These are phyloP conservation scores for Ceratobasidium papillatum DNA, from an alignment of 1,284 basidiomycete genomes.

Conservation along the genomic window DNA sequence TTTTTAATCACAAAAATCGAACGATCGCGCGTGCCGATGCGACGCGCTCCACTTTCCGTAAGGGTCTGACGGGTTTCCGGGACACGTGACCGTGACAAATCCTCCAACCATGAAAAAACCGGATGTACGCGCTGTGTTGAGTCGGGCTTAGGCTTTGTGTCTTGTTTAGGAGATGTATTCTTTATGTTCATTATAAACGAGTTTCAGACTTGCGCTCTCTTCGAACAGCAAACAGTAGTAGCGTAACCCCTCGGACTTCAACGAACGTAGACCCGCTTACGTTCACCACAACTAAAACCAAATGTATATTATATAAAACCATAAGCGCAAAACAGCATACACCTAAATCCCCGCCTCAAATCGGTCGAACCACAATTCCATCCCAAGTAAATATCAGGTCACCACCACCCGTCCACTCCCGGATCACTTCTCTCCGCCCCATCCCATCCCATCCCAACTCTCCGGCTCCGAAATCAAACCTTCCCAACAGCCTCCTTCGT, in stretches of 20 bases:
- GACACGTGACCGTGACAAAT: slow-evolving; percentile 11
- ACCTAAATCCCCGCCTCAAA: neutral
- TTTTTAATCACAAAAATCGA: slow-evolving; percentile 39
- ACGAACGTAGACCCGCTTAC: too few species aligned
- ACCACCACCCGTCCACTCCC: neutral
- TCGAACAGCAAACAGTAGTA: too few species aligned
- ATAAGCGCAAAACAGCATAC: too few species aligned
- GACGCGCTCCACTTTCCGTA: slow-evolving; percentile 28
- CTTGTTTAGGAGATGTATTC: neutral
- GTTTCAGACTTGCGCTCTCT: too few species aligned
- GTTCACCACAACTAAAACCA: neutral
- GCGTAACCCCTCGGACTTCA: too few species aligned
- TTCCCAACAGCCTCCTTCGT: slow-evolving; percentile 40
- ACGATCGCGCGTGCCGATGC: slow-evolving; percentile 17
- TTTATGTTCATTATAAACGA: too few species aligned
- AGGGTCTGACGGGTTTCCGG: slow-evolving; percentile 8
- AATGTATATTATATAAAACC: slow-evolving; percentile 12
- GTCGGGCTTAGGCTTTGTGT: neutral
- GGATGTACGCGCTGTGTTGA: too few species aligned
- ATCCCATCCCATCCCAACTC: neutral
- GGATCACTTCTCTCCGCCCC: neutral
- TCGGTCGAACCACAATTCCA: neutral
- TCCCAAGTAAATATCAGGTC: neutral
- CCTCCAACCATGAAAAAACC: neutral
- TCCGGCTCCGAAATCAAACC: neutral